A percentile compares a stretch with the other conserved stretches of the same genome.
phyloP scores from a whole-genome alignment of 805 yeast species.

The Nematodospora valgi region DNA sequence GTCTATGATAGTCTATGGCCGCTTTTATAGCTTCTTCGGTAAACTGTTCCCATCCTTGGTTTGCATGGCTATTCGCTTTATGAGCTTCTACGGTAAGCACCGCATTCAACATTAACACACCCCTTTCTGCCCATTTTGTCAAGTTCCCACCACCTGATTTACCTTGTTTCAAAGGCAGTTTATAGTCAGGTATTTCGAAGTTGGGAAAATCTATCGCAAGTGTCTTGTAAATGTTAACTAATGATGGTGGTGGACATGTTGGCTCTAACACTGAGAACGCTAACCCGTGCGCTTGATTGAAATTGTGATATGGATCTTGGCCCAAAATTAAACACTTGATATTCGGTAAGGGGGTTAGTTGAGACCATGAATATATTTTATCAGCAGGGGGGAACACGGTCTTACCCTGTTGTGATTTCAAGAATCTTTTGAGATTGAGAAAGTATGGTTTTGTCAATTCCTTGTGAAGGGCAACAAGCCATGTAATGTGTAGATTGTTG shows the following conservation, averaged over 20 bases:
- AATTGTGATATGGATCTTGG: slow-evolving; percentile 95
- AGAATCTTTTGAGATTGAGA: slow-evolving; percentile 62
- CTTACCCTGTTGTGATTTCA: slow-evolving; percentile 41
- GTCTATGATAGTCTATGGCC: slow-evolving; percentile 47
- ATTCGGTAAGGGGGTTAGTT: slow-evolving; percentile 69
- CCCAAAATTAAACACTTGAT: slow-evolving; percentile 84
- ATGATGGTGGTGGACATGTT: slow-evolving; percentile 75
- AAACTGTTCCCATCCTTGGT: slow-evolving; percentile 88
- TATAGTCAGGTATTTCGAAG: slow-evolving; percentile 53
- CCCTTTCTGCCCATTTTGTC: slow-evolving; percentile 81
- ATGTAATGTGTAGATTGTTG: slow-evolving; percentile 63
- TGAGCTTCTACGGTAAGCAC: slow-evolving; percentile 91
- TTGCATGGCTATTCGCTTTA: slow-evolving; percentile 88
- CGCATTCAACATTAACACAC: slow-evolving; percentile 84
- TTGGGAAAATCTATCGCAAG: slow-evolving; percentile 62
- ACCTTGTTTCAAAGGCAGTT: slow-evolving; percentile 18
- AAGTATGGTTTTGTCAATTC: slow-evolving; percentile 88
- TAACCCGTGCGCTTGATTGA: slow-evolving; percentile 92
- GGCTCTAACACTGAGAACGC: slow-evolving; percentile 91
- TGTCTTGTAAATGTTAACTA: slow-evolving; percentile 82
- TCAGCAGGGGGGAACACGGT: slow-evolving; percentile 74
- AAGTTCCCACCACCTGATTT: slow-evolving; percentile 58
- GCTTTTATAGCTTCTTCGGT: slow-evolving; percentile 66
- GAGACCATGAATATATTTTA: slow-evolving; percentile 89
- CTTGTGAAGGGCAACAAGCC: slow-evolving; percentile 67